Evolutionary conservation across 2,329 filamentous ascomycete genomes (phyloP).

Genomic region (Aspergillus sp.): DNA sequence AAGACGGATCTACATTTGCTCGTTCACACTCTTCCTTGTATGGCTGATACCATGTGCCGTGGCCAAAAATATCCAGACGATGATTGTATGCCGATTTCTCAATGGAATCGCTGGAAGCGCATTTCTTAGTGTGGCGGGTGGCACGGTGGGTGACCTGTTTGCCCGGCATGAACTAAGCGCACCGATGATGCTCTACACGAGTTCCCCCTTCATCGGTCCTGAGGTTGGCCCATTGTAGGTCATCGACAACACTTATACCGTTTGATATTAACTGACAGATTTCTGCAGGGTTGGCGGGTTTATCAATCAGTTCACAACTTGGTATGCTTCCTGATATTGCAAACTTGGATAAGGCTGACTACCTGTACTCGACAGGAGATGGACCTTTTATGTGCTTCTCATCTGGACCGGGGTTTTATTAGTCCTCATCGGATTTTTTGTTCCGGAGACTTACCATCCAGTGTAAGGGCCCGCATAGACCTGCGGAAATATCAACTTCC

Average conservation of each 20-base stretch:
- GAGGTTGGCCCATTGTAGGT: constrained; percentile 57
- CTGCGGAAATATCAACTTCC: not conserved
- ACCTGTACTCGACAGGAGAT: constrained; percentile 54
- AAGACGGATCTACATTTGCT: constrained; percentile 74
- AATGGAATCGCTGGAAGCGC: constrained; percentile 51
- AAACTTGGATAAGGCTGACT: constrained; percentile 8
- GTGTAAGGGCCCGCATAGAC: constrained; percentile 36
- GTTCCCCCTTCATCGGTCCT: constrained; percentile 61
- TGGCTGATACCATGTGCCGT: constrained; percentile 82
- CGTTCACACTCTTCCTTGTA: constrained; percentile 73
- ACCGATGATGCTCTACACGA: constrained; percentile 81
- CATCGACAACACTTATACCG: not conserved
- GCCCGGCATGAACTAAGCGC: constrained; percentile 66
- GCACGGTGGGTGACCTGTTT: constrained; percentile 83
- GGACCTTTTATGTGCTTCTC: constrained; percentile 81
- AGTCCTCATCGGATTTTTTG: constrained; percentile 66
- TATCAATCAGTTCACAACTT: constrained; percentile 73
- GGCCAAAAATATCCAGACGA: constrained; percentile 76
- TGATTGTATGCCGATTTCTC: constrained; percentile 77
- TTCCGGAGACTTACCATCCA: constrained; percentile 83
- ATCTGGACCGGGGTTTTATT: constrained; percentile 76
- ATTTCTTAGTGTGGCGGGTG: constrained; percentile 71
- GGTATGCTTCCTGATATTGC: constrained; percentile 43
- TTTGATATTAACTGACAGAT: constrained; percentile 14
- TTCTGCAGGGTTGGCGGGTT: constrained; percentile 67